Base-by-base conservation (phyloP, 306 rosid species). In the Luffa aegyptiaca region DNA sequence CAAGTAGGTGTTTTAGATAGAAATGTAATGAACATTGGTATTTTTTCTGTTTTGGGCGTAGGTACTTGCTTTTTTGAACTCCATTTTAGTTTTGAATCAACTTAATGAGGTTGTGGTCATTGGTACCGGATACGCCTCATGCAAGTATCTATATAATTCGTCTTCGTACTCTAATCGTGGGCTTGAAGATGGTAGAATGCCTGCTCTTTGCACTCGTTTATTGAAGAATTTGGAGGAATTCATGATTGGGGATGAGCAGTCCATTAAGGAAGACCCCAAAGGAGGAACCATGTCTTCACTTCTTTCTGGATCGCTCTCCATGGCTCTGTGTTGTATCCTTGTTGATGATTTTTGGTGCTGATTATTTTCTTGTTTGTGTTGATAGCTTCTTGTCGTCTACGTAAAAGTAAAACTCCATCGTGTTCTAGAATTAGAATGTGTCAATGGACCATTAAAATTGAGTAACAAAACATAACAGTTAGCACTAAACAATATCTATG, bases 321-420 rank as follows among this genome's bases (percentile, higher is more conserved):
- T 88, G 97, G 97, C 97, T 35, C 92, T 95, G 48, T 95, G 98
- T 80, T 92, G 98, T 94, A 94, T 94, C 97, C 97, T 86, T 85
- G 13, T 53, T 79, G 21, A 21, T 75, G 52, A 31, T 70, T 75
- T 10, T 21, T 46, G 68, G 14, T 68, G 21, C 21, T 10, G 17
- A 44, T 57, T 63, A 53, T 42, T 77, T 64, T 26, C 80, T 39
- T 75, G 21, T 9, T 41, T 77, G 33, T 39, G n/a, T n/a, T 20
- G n/a, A 70, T 70, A 44, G 44, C 37, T 71, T 26, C n/a, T 72
- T 10, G 31, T 20, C 58, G 21, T 77, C 33, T 68, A 65, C 78
- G 68, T 41, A 61, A 61, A 10, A 26, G 66, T 61, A 20, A 9
- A 65, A 8, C 48, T 65, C n/a, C 12, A 2, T 9, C 13, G 17